phyloP scores from a whole-genome alignment of 129 eudicot genomes.

The Flaveria robusta region DNA sequence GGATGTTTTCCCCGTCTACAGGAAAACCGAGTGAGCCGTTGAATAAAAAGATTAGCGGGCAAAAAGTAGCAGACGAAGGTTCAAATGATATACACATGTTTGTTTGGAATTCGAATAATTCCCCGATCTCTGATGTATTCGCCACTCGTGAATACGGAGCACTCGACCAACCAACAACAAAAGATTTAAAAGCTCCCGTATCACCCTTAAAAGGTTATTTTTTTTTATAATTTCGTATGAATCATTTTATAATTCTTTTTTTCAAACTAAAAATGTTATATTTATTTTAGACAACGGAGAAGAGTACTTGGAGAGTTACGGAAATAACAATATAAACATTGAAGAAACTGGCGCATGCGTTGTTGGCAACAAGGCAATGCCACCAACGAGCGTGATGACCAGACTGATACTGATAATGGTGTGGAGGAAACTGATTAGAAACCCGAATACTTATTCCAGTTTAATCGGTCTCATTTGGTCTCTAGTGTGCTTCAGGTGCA shows the following conservation, averaged over 20 bases:
- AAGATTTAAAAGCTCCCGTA: conserved; percentile 59
- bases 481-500: conserved; percentile 77
- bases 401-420: conserved; percentile 95
- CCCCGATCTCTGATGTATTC: conserved; percentile 92
- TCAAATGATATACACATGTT: conserved; percentile 88
- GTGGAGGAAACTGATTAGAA: conserved; percentile 87
- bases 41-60: conserved; percentile 54
- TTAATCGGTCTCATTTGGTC: conserved; percentile 87
- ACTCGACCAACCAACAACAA: conserved; percentile 46
- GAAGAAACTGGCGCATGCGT: conserved; percentile 41
- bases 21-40: conserved; percentile 38
- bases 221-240: background rate
- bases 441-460: conserved; percentile 94
- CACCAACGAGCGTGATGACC: conserved; percentile 94
- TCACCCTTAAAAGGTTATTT: conserved; percentile 72
- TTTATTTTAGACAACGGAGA: conserved; percentile 48
- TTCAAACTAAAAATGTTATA: conserved; percentile 1
- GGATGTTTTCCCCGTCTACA: conserved; percentile 72
- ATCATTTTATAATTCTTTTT: background rate
- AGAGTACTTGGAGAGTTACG: conserved; percentile 60
- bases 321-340: conserved; percentile 54
- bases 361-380: conserved; percentile 54
- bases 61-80: conserved; percentile 52
- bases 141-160: conserved; percentile 76
- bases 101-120: conserved; percentile 95